Percentiles rank a stretch among this genome's conserved stretches.
Conservation (phyloP, 2,329 filamentous ascomycete species). For the Rutstroemia sydowiana region DNA sequence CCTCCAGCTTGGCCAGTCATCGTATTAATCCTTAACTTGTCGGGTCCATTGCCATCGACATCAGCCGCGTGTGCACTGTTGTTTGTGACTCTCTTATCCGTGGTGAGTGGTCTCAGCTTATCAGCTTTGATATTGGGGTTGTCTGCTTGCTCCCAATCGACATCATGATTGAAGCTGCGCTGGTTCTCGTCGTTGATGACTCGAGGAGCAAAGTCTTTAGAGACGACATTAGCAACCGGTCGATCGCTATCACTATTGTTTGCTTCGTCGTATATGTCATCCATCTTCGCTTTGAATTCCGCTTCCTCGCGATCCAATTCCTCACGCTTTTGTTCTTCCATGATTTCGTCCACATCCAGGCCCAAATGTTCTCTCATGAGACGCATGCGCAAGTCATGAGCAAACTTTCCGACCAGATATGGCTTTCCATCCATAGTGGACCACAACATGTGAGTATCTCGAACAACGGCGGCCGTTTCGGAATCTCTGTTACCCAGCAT, state of each 20-base stretch:
- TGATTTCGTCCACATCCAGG: slow-evolving; percentile 86
- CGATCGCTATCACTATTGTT: slow-evolving; percentile 13
- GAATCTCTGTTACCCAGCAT: slow-evolving; percentile 91
- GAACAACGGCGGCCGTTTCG: slow-evolving; percentile 81
- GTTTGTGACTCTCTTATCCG: slow-evolving; percentile 50
- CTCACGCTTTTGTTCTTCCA: slow-evolving; percentile 66
- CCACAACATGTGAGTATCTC: slow-evolving; percentile 87
- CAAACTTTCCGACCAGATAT: slow-evolving; percentile 85
- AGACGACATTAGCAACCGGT: slow-evolving; percentile 19
- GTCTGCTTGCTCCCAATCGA: slow-evolving; percentile 36
- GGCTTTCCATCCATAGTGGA: slow-evolving; percentile 86
- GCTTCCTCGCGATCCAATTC: slow-evolving; percentile 51
- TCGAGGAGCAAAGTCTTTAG: slow-evolving; percentile 48
- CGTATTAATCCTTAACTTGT: slow-evolving; percentile 65
- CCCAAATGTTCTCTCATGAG: slow-evolving; percentile 96
- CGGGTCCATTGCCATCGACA: slow-evolving; percentile 68
- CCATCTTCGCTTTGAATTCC: slow-evolving; percentile 52
- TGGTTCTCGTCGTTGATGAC: slow-evolving; percentile 42
- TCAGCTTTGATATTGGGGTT: slow-evolving; percentile 38
- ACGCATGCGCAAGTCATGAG: slow-evolving; percentile 84
- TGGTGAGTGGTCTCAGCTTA: slow-evolving; percentile 27
- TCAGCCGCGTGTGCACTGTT: slow-evolving; percentile 63
- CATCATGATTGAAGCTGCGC: slow-evolving; percentile 70
- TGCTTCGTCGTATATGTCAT: slow-evolving; percentile 52
- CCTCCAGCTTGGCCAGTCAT: slow-evolving; percentile 53